Evolutionary conservation across 306 rosid genomes (phyloP).

Genomic region (Purshia tridentata): DNA sequence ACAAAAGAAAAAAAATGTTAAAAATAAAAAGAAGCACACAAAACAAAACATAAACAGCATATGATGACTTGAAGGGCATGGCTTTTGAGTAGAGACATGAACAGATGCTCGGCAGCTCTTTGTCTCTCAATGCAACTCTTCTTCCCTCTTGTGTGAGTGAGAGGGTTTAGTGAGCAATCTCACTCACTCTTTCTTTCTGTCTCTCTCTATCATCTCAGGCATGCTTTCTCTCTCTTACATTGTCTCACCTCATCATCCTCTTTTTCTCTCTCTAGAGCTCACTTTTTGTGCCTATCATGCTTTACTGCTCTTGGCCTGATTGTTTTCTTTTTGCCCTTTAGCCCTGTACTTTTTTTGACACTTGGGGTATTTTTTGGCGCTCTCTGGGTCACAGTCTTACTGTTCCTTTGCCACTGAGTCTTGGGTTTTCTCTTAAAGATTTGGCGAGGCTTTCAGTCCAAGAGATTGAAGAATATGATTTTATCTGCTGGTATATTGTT

Average conservation of each 20-base stretch:
- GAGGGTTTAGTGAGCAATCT: background rate
- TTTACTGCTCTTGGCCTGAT: constrained; percentile 29
- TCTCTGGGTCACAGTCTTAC: constrained; percentile 29
- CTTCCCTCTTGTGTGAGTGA: constrained; percentile 12
- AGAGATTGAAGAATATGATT: constrained; percentile 55
- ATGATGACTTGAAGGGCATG: constrained; percentile 31
- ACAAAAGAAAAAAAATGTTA: background rate
- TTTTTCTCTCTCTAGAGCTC: constrained; percentile 1
- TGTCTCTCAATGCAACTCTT: constrained; percentile 21
- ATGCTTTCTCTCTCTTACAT: constrained; percentile 29
- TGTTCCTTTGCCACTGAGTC: constrained; percentile 34
- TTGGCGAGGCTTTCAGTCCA: constrained; percentile 42
- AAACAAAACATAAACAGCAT: constrained; percentile 12
- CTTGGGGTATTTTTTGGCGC: constrained; percentile 20
- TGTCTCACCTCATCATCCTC: constrained; percentile 9
- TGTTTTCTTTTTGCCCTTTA: constrained; percentile 7
- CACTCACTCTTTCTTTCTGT: background rate
- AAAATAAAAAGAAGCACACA: background rate
- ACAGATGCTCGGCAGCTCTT: constrained; percentile 18
- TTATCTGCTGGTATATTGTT: constrained; percentile 41
- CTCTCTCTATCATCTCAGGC: constrained; percentile 15
- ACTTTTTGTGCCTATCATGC: constrained; percentile 32
- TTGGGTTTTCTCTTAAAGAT: constrained; percentile 27
- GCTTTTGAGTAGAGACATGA: constrained; percentile 27
- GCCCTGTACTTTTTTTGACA: constrained; percentile 28